Percentiles rank a stretch among this genome's conserved stretches.
Evolutionary conservation across 495 filamentous ascomycete species (phyloP).

Genomic region (Aspergillus kassunensis): DNA sequence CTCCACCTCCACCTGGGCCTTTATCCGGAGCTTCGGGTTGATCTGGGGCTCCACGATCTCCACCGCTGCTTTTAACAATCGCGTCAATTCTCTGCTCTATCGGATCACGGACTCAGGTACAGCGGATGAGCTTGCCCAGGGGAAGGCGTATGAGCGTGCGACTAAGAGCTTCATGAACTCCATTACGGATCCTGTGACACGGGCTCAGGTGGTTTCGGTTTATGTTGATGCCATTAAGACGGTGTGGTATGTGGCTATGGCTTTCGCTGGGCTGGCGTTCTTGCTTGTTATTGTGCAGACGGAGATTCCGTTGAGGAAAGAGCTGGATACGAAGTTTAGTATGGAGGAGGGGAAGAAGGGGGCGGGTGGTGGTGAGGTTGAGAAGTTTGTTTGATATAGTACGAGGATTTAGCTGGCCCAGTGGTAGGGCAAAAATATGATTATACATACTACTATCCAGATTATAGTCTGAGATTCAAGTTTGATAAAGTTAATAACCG

Average conservation of each 20-base stretch:
- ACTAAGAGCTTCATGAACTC: not conserved
- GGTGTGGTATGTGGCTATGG: not conserved
- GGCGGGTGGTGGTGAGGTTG: too few species aligned
- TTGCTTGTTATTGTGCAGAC: not conserved
- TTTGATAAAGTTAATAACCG: too few species aligned
- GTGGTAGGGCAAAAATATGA: too few species aligned
- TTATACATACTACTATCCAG: too few species aligned
- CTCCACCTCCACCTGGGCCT: not conserved
- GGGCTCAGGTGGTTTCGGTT: not conserved
- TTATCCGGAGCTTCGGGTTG: conserved; percentile 1
- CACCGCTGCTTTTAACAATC: not conserved
- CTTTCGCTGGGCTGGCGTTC: not conserved
- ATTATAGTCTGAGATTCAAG: too few species aligned
- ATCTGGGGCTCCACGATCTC: conserved; percentile 6
- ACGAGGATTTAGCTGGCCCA: too few species aligned
- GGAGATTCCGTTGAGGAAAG: not conserved
- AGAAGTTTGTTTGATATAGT: too few species aligned
- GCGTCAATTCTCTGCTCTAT: not conserved
- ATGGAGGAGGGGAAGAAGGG: not conserved
- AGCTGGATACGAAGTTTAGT: conserved; percentile 1
- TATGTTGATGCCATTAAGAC: not conserved
- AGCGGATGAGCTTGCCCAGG: not conserved
- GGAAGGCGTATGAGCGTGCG: not conserved
- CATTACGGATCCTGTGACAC: not conserved
- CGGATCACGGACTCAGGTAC: too few species aligned